phyloP scores from a whole-genome alignment of 495 filamentous ascomycete genomes.

The Penicillium roqueforti region DNA sequence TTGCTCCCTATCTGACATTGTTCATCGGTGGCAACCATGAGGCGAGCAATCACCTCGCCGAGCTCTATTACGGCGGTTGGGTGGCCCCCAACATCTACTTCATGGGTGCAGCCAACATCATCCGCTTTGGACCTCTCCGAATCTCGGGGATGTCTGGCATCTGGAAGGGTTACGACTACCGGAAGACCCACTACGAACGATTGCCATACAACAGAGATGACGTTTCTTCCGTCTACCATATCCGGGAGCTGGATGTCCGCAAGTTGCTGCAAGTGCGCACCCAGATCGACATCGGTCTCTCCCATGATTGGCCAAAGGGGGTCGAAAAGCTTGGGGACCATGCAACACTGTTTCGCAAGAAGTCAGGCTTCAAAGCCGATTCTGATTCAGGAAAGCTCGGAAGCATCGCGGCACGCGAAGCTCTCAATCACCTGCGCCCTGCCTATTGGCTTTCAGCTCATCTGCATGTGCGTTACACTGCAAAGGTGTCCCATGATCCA shows the following conservation, averaged over 20 bases:
- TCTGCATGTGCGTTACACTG: constrained; percentile 80
- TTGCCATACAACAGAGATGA: constrained; percentile 75
- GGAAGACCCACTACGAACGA: constrained; percentile 76
- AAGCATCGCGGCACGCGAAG: constrained; percentile 67
- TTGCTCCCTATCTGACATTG: constrained; percentile 81
- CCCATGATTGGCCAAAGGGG: constrained; percentile 88
- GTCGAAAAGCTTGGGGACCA: constrained; percentile 72
- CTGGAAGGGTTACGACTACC: constrained; percentile 83
- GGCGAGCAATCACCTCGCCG: constrained; percentile 77
- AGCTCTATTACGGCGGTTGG: constrained; percentile 96
- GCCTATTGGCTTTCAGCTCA: constrained; percentile 93
- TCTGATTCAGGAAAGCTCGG: constrained; percentile 69
- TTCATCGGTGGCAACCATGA: constrained; percentile 96
- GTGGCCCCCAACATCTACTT: constrained; percentile 97
- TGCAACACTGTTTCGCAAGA: constrained; percentile 58
- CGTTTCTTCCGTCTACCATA: constrained; percentile 75
- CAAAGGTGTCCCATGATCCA: constrained; percentile 59
- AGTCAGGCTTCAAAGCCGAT: constrained; percentile 69
- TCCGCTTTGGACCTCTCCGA: constrained; percentile 75
- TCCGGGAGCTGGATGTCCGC: constrained; percentile 83
- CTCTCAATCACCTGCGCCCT: constrained; percentile 77
- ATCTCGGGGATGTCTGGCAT: constrained; percentile 93
- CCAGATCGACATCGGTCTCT: constrained; percentile 83
- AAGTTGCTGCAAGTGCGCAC: constrained; percentile 81
- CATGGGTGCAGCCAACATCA: constrained; percentile 82